Percentiles rank a stretch among this genome's conserved stretches.
phyloP scores from a whole-genome alignment of 768 basidiomycete species.

The Suillus subaureus region DNA sequence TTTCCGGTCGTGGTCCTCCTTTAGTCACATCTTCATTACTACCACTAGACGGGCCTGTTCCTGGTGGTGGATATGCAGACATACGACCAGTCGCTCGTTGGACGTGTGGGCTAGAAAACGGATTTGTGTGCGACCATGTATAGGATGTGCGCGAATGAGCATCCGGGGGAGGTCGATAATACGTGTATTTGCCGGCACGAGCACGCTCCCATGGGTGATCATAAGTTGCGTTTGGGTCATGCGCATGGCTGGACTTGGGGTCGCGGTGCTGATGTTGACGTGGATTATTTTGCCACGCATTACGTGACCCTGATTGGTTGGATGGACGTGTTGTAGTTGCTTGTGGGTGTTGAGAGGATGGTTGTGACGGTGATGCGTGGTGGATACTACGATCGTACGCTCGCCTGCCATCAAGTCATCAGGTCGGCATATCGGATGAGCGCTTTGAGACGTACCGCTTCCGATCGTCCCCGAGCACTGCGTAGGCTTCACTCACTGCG shows the following conservation, averaged over 20 bases:
- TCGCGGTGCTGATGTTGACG: constrained; percentile 13
- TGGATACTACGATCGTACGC: constrained; percentile 32
- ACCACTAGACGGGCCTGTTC: constrained; percentile 1
- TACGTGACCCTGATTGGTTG: constrained; percentile 26
- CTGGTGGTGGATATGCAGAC: constrained; percentile 12
- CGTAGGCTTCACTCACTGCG: constrained; percentile 49
- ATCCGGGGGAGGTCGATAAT: constrained; percentile 10
- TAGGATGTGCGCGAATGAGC: constrained; percentile 4
- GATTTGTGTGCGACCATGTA: constrained; percentile 18
- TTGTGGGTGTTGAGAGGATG: constrained; percentile 29
- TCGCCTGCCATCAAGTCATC: constrained; percentile 23
- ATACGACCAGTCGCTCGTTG: constrained; percentile 29
- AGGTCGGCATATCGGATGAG: neutral
- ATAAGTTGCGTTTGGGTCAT: constrained; percentile 9
- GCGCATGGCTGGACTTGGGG: constrained; percentile 11
- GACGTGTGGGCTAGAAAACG: constrained; percentile 28
- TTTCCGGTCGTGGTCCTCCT: constrained; percentile 1
- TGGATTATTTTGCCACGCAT: constrained; percentile 28
- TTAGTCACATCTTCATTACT: constrained; percentile 3
- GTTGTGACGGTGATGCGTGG: constrained; percentile 6
- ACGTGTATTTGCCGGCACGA: constrained; percentile 5
- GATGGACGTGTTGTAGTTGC: constrained; percentile 31
- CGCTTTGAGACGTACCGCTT: constrained; percentile 36
- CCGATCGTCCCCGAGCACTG: constrained; percentile 46
- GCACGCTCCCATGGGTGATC: constrained; percentile 17